phyloP scores from a whole-genome alignment of 768 basidiomycete species.

The Boletus barrowsii region DNA sequence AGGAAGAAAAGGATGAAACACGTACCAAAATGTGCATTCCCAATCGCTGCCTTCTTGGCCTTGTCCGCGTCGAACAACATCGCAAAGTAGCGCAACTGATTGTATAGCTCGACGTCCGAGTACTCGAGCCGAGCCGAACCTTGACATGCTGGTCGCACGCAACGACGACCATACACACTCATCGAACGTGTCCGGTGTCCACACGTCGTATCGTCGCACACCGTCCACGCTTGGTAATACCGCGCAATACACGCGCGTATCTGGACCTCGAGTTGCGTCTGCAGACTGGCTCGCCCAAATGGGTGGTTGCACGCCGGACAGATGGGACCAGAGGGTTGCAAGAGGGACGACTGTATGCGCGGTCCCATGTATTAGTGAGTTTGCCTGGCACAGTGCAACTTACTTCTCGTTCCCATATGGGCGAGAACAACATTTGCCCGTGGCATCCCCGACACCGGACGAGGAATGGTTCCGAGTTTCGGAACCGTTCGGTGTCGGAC shows the following conservation, averaged over 20 bases:
- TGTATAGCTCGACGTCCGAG: constrained; percentile 79
- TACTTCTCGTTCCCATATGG: constrained; percentile 60
- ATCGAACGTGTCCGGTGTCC: constrained; percentile 86
- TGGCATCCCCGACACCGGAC: constrained; percentile 79
- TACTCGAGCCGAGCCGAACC: constrained; percentile 50
- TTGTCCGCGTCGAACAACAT: constrained; percentile 75
- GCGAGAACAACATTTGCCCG: constrained; percentile 52
- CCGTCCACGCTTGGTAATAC: constrained; percentile 88
- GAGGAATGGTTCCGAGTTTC: constrained; percentile 64
- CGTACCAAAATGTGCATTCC: constrained; percentile 42
- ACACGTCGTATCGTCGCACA: constrained; percentile 87
- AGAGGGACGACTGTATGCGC: constrained; percentile 54
- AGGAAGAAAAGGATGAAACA: not conserved
- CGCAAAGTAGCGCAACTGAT: constrained; percentile 81
- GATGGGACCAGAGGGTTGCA: constrained; percentile 59
- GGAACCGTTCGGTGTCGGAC: constrained; percentile 85
- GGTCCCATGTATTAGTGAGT: not conserved
- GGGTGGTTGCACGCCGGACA: constrained; percentile 66
- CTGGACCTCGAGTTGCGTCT: constrained; percentile 83
- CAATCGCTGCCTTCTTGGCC: constrained; percentile 50
- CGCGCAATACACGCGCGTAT: constrained; percentile 71
- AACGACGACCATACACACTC: constrained; percentile 86
- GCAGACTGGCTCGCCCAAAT: constrained; percentile 60
- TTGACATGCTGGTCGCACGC: constrained; percentile 44
- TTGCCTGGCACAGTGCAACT: constrained; percentile 7